Evolutionary conservation across 1,139 yeast genomes (phyloP), one percentile per base, ranked within the genome.

Genomic region (Tardiomyces depauwii): DNA sequence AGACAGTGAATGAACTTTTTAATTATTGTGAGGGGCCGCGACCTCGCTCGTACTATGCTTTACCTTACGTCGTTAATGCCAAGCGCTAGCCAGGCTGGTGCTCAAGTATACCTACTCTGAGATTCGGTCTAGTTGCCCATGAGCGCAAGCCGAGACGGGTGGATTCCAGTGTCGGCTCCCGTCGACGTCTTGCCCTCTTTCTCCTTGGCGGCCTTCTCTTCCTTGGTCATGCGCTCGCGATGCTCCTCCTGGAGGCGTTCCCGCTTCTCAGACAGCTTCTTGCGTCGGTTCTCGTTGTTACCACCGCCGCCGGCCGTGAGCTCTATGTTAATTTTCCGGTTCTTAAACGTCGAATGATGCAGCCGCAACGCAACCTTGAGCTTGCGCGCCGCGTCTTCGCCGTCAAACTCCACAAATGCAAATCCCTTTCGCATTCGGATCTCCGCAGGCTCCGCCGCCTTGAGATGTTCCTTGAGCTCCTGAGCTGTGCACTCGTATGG

Each of bases 261-360:
- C 62, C 89, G 88, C 72, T 91, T 89, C 45, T 75, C 77, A 59
- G 77, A 77, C 56, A 91, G 74, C 66, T 91, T 91, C 43, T 75
- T 74, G 48, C 77, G 60, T 55, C 98, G 72, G 39, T 70, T 72
- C 47, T 74, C 72, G 7, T 94, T 80, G 63, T 89, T 89, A 44
- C 98, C 98, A 41, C 98, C 98, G 42, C 98, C 98, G 45, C 98
- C 98, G 43, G 87, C 98, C 1, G 97, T 91, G 57, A 91, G 73
- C 65, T 91, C 98, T 32, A 91, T 97, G 59, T 91, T 91, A 59
- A 91, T 87, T 61, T 80, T 84, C 53, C 96, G 73, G 47, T 76
- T 73, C 50, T 77, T 73, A 49, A 89, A 63, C 14, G 70, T 59
- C 4, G 89, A 72, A 63, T 86, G 95, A 64, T 91, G 96, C 72